Evolutionary conservation across 192 early-diverging fungal species (phyloP), one percentile per base, ranked within the genome.

Genomic region (Chytriomyces sp.): DNA sequence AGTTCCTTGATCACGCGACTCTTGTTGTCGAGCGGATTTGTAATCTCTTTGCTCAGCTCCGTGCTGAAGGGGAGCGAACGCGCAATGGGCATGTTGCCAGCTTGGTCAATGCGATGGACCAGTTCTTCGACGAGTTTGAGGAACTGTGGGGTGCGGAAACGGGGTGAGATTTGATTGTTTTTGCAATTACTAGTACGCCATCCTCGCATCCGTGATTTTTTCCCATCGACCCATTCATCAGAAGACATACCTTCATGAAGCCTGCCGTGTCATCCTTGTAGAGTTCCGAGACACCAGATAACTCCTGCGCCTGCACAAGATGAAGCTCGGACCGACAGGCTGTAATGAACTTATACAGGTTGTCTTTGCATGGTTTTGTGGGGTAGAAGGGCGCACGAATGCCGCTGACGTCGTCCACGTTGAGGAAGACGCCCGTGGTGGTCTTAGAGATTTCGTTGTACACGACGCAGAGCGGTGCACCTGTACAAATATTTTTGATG

Each of bases 261-360:
- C 90, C 93, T 78, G 95, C 96, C 33, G 94, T 99, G 76, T 99
- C 93, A 76, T 98, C 95, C 64, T 92, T 89, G 79, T 91, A 94
- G 36, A 98, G 78, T 59, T 95, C 94, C 7, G 93, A 86, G 59
- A 98, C 89, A 58, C 91, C 88, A 77, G 95, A 94, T 22, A 93
- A 76, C 59, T 94, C 90, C 33, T 65, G 44, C 34, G 94, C 90
- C 36, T 79, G 79, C 19, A 88, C 82, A 54, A 93, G 71, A 1
- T 72, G 40, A 61, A 91, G 82, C 19, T 59, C 30, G 22, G n/a
- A 33, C n/a, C 52, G n/a, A 52, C 94, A 95, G 19, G 91, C 91
- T 58, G 92, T 88, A 26, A 96, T 73, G 81, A 98, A 98, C 64
- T 88, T 85, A 79, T 91, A 95, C 41, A 97, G 91, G 26, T 84